These are phyloP conservation scores for Colletotrichum incanum DNA, from an alignment of 2,329 filamentous ascomycete genomes.

Conservation along the genomic window DNA sequence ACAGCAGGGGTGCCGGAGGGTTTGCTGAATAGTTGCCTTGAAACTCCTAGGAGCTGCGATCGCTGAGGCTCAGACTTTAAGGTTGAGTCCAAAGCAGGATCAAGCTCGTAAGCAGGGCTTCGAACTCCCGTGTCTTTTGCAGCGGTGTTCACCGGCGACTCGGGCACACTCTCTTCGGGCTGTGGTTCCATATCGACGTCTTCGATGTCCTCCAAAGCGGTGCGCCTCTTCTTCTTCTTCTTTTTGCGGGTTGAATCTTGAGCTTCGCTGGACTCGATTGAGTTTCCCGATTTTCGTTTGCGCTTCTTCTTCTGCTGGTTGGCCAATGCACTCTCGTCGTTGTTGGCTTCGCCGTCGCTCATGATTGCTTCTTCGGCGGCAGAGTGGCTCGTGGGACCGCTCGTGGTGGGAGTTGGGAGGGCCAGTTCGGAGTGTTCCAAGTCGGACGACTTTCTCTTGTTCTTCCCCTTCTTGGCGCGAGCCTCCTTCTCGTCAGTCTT, in stretches of 20 bases:
- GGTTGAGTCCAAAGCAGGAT: constrained; percentile 11
- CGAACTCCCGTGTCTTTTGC: neutral
- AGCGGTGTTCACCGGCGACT: constrained; percentile 9
- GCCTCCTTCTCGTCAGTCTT: constrained; percentile 16
- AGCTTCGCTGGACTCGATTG: neutral
- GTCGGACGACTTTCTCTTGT: constrained; percentile 10
- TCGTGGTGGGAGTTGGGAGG: constrained; percentile 15
- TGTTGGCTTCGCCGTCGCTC: neutral
- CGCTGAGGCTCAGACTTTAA: constrained; percentile 24
- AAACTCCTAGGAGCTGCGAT: constrained; percentile 25
- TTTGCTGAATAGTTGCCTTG: constrained; percentile 23
- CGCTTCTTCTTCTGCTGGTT: constrained; percentile 21
- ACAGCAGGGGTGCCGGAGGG: constrained; percentile 10
- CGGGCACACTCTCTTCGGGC: constrained; percentile 15
- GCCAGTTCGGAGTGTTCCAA: neutral
- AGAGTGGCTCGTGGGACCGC: constrained; percentile 11
- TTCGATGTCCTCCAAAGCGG: constrained; percentile 19
- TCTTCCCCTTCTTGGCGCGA: constrained; percentile 20
- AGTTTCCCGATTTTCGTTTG: constrained; percentile 12
- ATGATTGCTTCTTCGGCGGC: constrained; percentile 14
- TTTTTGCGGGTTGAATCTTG: constrained; percentile 10
- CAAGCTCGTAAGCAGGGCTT: constrained; percentile 1
- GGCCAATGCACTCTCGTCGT: neutral
- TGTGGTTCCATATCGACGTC: constrained; percentile 22
- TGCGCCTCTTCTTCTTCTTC: constrained; percentile 37